These are phyloP conservation scores for Backusella liffmaniae DNA, from an alignment of 192 early-diverging fungal genomes.

Conservation along the genomic window DNA sequence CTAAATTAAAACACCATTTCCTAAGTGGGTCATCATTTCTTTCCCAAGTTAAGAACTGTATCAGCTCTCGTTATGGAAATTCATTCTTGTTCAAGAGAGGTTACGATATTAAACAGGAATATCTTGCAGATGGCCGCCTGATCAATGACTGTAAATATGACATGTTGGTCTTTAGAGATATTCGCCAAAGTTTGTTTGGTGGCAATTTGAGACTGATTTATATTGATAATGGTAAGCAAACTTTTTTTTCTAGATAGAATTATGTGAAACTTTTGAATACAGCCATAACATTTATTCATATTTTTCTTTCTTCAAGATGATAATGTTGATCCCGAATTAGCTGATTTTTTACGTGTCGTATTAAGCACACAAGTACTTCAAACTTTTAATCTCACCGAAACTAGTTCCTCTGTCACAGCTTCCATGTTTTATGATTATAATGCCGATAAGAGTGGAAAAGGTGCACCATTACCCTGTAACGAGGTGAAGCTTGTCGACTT, in stretches of 20 bases:
- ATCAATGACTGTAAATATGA: constrained; percentile 42
- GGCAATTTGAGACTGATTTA: constrained; percentile 35
- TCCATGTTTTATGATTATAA: constrained; percentile 47
- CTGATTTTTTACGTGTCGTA: constrained; percentile 56
- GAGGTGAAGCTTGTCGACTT: constrained; percentile 82
- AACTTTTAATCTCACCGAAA: constrained; percentile 43
- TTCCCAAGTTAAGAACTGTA: constrained; percentile 24
- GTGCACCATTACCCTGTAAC: constrained; percentile 59
- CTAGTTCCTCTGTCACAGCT: constrained; percentile 33
- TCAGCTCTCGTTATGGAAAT: constrained; percentile 34
- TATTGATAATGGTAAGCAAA: constrained; percentile 27
- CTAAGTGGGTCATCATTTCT: constrained; percentile 32
- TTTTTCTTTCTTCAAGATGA: constrained; percentile 14
- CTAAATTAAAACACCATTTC: neutral
- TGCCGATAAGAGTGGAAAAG: constrained; percentile 51
- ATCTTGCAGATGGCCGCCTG: constrained; percentile 35
- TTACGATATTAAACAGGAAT: constrained; percentile 29
- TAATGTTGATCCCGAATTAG: constrained; percentile 5
- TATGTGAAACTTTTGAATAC: neutral
- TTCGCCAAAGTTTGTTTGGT: constrained; percentile 41
- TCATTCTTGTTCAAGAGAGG: constrained; percentile 40
- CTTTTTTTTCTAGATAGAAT: neutral
- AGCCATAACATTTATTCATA: neutral
- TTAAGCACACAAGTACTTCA: constrained; percentile 63
- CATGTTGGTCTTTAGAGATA: constrained; percentile 43